Percentiles rank a stretch among this genome's conserved stretches.
Evolutionary conservation across 768 basidiomycete genomes (phyloP).

Genomic region (Termitomyces sp.): DNA sequence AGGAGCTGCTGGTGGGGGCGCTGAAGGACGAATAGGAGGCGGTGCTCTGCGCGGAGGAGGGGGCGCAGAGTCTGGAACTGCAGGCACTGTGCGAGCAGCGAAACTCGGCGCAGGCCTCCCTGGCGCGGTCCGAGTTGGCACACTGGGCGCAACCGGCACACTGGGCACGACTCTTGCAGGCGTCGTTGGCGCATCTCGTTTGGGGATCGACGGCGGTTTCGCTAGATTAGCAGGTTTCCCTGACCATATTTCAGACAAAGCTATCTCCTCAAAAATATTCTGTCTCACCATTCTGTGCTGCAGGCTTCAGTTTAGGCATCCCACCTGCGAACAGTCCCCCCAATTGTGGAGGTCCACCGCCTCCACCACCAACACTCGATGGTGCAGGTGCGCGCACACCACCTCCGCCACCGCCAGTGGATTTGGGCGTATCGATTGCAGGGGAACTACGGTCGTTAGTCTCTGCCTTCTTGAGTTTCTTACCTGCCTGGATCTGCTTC

Average conservation of each 20-base stretch:
- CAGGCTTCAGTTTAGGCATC: constrained; percentile 84
- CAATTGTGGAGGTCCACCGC: constrained; percentile 67
- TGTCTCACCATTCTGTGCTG: constrained; percentile 58
- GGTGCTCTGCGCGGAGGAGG: constrained; percentile 39
- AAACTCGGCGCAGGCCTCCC: constrained; percentile 31
- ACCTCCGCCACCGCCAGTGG: constrained; percentile 39
- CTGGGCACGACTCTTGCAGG: background rate
- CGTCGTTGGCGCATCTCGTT: constrained; percentile 28
- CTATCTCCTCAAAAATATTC: background rate
- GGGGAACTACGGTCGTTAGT: constrained; percentile 84
- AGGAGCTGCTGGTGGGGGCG: too few species aligned
- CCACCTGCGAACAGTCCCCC: constrained; percentile 88
- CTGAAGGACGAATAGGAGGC: constrained; percentile 29
- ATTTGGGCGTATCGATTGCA: constrained; percentile 40
- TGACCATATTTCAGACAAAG: constrained; percentile 20
- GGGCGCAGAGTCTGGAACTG: constrained; percentile 29
- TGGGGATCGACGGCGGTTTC: constrained; percentile 65
- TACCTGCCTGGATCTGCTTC: constrained; percentile 81
- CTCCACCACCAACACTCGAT: constrained; percentile 18
- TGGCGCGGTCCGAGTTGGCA: too few species aligned
- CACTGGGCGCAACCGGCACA: background rate
- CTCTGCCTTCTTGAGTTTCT: constrained; percentile 73
- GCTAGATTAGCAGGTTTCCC: constrained; percentile 62
- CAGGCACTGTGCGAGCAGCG: constrained; percentile 37
- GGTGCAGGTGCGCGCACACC: constrained; percentile 36